Evolutionary conservation across 495 filamentous ascomycete species (phyloP).

Genomic region (Aspergillus ellipticus): DNA sequence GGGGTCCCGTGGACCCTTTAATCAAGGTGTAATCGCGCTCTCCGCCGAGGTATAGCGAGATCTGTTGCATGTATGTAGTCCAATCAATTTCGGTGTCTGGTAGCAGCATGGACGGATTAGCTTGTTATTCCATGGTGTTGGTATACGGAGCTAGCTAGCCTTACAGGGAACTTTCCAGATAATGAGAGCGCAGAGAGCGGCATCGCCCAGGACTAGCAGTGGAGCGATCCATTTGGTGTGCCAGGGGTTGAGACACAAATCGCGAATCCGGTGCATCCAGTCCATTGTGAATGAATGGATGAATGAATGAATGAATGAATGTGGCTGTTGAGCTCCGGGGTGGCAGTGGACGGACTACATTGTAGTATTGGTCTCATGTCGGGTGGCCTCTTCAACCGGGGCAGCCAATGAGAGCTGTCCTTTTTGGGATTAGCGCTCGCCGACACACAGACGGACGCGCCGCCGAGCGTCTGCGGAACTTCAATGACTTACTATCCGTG

Average conservation of each 20-base stretch:
- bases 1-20: constrained; percentile 82
- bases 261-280: constrained; percentile 12
- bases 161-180: constrained; percentile 87
- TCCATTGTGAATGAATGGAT: constrained; percentile 19
- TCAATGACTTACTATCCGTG: no score
- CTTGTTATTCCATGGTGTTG: neutral
- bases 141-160: constrained; percentile 18
- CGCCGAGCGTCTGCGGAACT: neutral
- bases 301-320: no score
- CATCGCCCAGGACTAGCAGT: constrained; percentile 68
- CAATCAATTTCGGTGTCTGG: constrained; percentile 98
- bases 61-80: constrained; percentile 93
- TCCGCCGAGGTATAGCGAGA: constrained; percentile 71
- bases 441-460: neutral
- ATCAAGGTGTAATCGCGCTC: constrained; percentile 86
- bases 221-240: constrained; percentile 64
- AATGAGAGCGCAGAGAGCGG: constrained; percentile 66
- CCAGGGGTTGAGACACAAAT: constrained; percentile 39
- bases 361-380: neutral
- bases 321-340: neutral
- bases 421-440: constrained; percentile 20
- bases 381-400: constrained; percentile 10
- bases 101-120: constrained; percentile 15
- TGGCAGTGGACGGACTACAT: neutral
- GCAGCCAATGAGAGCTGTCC: constrained; percentile 17